Percentiles rank a stretch among this genome's conserved stretches.
Conservation (phyloP, 2,329 filamentous ascomycete genomes). For the Ceratocystis alfenasii region DNA sequence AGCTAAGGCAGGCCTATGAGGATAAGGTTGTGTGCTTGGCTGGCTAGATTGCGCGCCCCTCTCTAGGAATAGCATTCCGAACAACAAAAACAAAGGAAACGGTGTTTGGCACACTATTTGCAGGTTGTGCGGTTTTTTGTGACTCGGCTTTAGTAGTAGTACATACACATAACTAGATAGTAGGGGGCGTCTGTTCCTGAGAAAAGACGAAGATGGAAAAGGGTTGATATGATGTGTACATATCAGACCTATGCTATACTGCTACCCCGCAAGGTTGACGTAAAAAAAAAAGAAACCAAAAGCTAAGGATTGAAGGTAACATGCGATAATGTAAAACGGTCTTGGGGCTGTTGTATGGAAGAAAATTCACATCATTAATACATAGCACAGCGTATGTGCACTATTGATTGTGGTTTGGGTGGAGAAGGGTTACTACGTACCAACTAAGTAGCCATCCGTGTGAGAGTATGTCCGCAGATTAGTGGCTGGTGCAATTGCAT, state of each 20-base stretch:
- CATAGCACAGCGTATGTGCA: too few species aligned
- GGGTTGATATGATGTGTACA: neutral
- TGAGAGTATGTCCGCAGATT: too few species aligned
- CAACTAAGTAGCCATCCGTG: too few species aligned
- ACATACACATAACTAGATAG: too few species aligned
- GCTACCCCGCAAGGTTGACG: neutral
- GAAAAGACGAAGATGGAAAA: neutral
- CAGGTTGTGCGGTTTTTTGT: too few species aligned
- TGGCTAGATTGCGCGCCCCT: neutral
- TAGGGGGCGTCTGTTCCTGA: neutral
- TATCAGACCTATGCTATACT: neutral
- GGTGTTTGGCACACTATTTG: neutral
- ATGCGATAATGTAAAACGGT: neutral
- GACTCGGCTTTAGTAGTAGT: too few species aligned
- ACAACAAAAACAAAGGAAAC: neutral
- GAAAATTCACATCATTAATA: neutral
- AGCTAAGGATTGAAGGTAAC: neutral
- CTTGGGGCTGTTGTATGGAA: neutral
- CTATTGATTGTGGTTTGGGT: too few species aligned
- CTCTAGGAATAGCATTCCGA: too few species aligned
- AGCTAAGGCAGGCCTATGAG: neutral
- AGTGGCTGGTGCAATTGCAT: too few species aligned
- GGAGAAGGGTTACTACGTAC: too few species aligned
- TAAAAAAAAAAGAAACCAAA: neutral
- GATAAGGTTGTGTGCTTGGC: neutral